Evolutionary conservation across 345 rosid species (phyloP), one percentile per base, ranked within the genome.

Genomic region (Gossypium mustelinum): DNA sequence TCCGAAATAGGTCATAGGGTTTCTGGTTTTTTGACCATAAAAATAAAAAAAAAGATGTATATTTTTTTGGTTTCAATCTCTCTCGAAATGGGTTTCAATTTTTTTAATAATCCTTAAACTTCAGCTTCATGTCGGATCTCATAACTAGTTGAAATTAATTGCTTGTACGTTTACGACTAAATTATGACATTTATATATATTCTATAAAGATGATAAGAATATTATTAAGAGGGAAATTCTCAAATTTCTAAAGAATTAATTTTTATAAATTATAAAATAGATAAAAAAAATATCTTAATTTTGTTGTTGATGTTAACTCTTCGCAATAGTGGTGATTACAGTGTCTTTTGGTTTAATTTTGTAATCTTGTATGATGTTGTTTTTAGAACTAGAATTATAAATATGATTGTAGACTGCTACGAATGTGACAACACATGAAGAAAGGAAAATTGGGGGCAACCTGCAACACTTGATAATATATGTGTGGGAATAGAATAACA

Each of bases 61-160:
- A 77, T 73, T 79, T 72, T 72, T 75, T 71, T 12, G 52, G 79
- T 74, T 81, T 74, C 78, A 73, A 68, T 68, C 80, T 76, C 80
- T 77, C 84, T 79, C 72, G 77, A 80, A 75, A 64, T 69, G 79
- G 78, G 86, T 73, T 77, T 81, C 68, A 56, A 72, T 73, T 79
- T 61, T 58, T 79, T 61, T 34, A 72, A 77, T 75, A 79, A 79
- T 81, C 70, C 79, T 71, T 58, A 48, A 72, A 76, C 75, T 72
- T 84, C 82, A 85, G 88, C 84, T 72, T 78, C 73, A 70, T 82
- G 90, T 84, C 87, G 85, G 84, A 84, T 84, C 94, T 84, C 84
- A 82, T 85, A 72, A 25, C 77, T 63, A 62, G 45, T 34, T 76
- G 81, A 50, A 61, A 56, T 75, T 75, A 72, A 68, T 77, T 73